These are phyloP conservation scores for Suhomyces panamericanus DNA, from an alignment of 1,139 yeast genomes.

Conservation along the genomic window DNA sequence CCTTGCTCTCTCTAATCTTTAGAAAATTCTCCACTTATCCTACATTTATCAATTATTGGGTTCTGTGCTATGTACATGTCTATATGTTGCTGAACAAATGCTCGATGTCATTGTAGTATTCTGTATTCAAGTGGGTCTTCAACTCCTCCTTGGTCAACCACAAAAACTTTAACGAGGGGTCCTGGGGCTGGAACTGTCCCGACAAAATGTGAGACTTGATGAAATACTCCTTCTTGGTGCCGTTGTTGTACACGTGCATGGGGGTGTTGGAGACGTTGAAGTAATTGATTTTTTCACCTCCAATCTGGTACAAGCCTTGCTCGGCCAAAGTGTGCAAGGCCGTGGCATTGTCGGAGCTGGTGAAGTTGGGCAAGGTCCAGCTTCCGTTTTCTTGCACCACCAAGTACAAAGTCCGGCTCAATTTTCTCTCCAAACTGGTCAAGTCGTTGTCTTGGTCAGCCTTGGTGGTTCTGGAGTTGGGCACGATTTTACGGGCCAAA, in stretches of 20 bases:
- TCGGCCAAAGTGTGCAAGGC: constrained; percentile 78
- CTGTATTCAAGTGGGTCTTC: constrained; percentile 49
- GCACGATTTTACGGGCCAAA: constrained; percentile 67
- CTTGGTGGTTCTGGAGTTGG: constrained; percentile 70
- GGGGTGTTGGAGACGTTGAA: constrained; percentile 92
- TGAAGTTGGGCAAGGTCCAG: constrained; percentile 84
- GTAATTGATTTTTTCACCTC: constrained; percentile 76
- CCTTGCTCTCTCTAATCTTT: no score
- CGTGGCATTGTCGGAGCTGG: constrained; percentile 26
- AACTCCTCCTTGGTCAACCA: constrained; percentile 90
- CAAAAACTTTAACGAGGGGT: constrained; percentile 43
- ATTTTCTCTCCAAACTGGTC: constrained; percentile 71
- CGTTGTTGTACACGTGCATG: constrained; percentile 59
- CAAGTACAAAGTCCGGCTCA: constrained; percentile 79
- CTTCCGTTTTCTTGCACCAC: constrained; percentile 49
- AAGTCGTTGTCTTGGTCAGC: constrained; percentile 69
- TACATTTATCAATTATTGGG: no score
- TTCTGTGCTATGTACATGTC: constrained; percentile 10
- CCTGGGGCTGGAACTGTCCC: constrained; percentile 69
- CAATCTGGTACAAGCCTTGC: constrained; percentile 65
- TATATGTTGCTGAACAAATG: constrained; percentile 53
- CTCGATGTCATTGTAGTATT: constrained; percentile 55
- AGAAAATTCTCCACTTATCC: no score
- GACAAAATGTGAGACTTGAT: constrained; percentile 88
- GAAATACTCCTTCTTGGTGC: constrained; percentile 55